Base-by-base conservation (phyloP, 306 rosid species). In the Inga oerstediana region DNA sequence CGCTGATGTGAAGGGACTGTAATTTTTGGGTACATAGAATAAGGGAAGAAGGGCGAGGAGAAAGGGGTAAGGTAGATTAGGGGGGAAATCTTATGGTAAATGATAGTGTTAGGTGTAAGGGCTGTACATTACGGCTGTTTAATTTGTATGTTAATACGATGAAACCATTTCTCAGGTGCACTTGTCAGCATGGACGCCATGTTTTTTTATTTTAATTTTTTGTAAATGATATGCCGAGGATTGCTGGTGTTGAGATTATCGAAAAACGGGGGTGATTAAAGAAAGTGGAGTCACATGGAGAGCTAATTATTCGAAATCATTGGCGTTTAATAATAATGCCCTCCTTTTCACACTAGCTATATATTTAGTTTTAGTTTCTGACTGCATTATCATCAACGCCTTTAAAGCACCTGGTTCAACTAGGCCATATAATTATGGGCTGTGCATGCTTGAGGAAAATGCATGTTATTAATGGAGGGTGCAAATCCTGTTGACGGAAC, bases 21-120 rank as follows among this genome's bases (percentile, higher is more conserved):
- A 75, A 65, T 74, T 41, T 65, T 32, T 32, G 64, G 72, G 84
- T 88, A 88, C 46, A 87, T 49, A 87, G 79, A 79, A 87, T 88
- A 91, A 87, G 76, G 8, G 84, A 78, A 86, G 86, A 37, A 78
- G 77, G 81, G 79, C 37, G 76, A 52, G 19, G 30, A 44, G 73
- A 74, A 80, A 70, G 72, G 77, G 82, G 83, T 84, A 64, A 61
- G 83, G 83, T 34, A 13, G 41, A 44, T 72, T 70, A 69, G 58
- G 45, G 30, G 75, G 48, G 12, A 32, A 34, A 76, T 52, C 58
- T n/a, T 68, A 65, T 37, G 54, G 30, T 27, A 27, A 27, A 27
- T 27, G 30, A 27, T 27, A 27, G 49, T 66, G 4, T 52, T 59
- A n/a, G 54, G 22, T 8, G 56, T 24, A 43, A 32, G 76, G 74